Evolutionary conservation across 352 stramenopile species (phyloP), one percentile per base, ranked within the genome.

Genomic region (Globisporangium iwayamae): DNA sequence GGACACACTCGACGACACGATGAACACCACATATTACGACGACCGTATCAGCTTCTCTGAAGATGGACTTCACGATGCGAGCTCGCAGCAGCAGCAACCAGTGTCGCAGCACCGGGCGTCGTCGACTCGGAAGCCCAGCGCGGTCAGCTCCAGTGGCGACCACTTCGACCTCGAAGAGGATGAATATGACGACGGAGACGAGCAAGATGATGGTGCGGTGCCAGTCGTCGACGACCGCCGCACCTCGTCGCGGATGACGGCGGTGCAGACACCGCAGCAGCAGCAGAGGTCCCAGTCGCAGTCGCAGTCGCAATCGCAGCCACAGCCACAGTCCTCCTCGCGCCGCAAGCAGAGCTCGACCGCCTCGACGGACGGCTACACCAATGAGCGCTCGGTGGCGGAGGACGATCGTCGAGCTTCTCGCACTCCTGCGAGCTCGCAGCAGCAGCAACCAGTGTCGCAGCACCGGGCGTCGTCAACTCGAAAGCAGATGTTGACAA

Each of bases 261-360:
- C 38, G 16, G 16, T 38, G 34, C 41, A 25, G 22, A 43, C 54
- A 22, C 18, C 34, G n/a, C n/a, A n/a, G n/a, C n/a, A n/a, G n/a
- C n/a, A n/a, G n/a, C n/a, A n/a, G n/a, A n/a, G n/a, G n/a, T n/a
- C n/a, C n/a, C n/a, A n/a, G n/a, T n/a, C n/a, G n/a, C n/a, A n/a
- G n/a, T n/a, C n/a, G n/a, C n/a, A 43, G 9, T 51, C 38, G 3
- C 50, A 60, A 32, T 32, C 46, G 14, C 51, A 60, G 7, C 32
- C 8, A n/a, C n/a, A n/a, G n/a, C n/a, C n/a, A n/a, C n/a, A n/a
- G n/a, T n/a, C n/a, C n/a, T n/a, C n/a, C n/a, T n/a, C n/a, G n/a
- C n/a, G n/a, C n/a, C n/a, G n/a, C n/a, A n/a, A n/a, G 14, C 46
- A 46, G 13, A 68, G 58, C 38, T 69, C 70, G 3, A 57, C 70